These are phyloP conservation scores for Cytospora piceae DNA, from an alignment of 2,329 filamentous ascomycete genomes.

Conservation along the genomic window DNA sequence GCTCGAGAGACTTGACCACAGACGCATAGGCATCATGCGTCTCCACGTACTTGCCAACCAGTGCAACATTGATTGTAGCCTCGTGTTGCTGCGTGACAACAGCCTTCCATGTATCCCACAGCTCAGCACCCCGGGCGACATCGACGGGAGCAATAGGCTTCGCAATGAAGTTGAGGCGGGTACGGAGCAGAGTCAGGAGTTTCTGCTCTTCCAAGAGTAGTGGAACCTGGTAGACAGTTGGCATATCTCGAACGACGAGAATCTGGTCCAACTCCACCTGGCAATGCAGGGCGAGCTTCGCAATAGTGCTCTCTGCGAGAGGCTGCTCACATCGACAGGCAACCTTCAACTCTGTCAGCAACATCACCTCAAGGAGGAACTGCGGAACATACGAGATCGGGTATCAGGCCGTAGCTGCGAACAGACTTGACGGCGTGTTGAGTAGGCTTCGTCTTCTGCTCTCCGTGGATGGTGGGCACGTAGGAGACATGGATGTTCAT, in stretches of 20 bases:
- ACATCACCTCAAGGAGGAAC: conserved; percentile 17
- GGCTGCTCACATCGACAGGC: conserved; percentile 86
- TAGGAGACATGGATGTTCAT: conserved; percentile 88
- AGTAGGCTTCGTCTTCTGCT: conserved; percentile 97
- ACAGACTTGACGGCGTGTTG: conserved; percentile 86
- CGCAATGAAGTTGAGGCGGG: conserved; percentile 66
- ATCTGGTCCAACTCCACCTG: conserved; percentile 86
- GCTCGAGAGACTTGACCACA: conserved; percentile 76
- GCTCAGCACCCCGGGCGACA: conserved; percentile 64
- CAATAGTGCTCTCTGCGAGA: conserved; percentile 72
- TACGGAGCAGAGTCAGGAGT: conserved; percentile 68
- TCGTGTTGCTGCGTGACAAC: conserved; percentile 69
- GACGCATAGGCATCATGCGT: conserved; percentile 82
- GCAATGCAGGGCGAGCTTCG: conserved; percentile 89
- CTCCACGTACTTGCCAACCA: conserved; percentile 91
- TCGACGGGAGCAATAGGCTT: conserved; percentile 57
- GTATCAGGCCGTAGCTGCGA: conserved; percentile 76
- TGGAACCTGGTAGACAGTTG: conserved; percentile 91
- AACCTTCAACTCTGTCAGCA: conserved; percentile 58
- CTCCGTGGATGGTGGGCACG: conserved; percentile 69
- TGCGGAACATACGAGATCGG: conserved; percentile 61
- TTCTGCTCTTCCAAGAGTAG: conserved; percentile 86
- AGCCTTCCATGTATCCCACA: conserved; percentile 78
- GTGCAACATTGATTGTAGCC: conserved; percentile 75
- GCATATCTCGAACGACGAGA: conserved; percentile 85